Evolutionary conservation across 75 land plant genomes (phyloP), one percentile per base, ranked within the genome.

Genomic region (Picea glauca): DNA sequence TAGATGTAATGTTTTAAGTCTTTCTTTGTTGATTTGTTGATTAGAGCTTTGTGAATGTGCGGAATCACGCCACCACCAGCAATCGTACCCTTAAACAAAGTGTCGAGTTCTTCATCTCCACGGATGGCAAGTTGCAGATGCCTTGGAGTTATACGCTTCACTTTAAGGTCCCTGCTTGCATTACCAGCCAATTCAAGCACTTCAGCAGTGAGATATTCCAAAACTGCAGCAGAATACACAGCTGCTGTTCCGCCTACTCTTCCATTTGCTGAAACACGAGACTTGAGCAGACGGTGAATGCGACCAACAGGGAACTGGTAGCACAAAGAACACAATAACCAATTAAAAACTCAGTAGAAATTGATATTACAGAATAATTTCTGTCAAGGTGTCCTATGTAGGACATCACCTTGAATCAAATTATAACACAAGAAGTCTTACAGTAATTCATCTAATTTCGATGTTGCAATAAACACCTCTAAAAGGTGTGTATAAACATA

Each of bases 131-230:
- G 89, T 76, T 89, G 91, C 56, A 89, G 73, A 79, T 89, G 91
- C 78, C 91, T 78, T 21, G 91, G 91, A 18, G 86, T 85, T 31
- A 89, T 87, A 13, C 91, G 78, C 81, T 84, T 84, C 84, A 84
- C 84, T 30, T 84, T 84, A 9, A 84, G 70, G 67, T 84, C 86
- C 58, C 81, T 89, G 85, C 89, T 87, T 1, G 91, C 91, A 74
- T 89, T 89, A 21, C 91, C 91, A 17, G 91, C 91, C 75, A 89
- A 80, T 79, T 89, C 91, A 58, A 89, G 83, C 46, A 89, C 91
- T 65, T 89, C 91, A 13, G 91, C 91, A 30, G 91, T 89, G 76
- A 89, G 77, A 56, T 89, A 89, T 76, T 89, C 91, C 35, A 89
- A 78, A 23, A 89, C 84, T 11, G 91, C 89, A 20, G 91, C 91